Percentiles rank a stretch among this genome's conserved stretches.
Evolutionary conservation across 2,329 filamentous ascomycete genomes (phyloP).

Genomic region (Aurifilum marmelostoma): DNA sequence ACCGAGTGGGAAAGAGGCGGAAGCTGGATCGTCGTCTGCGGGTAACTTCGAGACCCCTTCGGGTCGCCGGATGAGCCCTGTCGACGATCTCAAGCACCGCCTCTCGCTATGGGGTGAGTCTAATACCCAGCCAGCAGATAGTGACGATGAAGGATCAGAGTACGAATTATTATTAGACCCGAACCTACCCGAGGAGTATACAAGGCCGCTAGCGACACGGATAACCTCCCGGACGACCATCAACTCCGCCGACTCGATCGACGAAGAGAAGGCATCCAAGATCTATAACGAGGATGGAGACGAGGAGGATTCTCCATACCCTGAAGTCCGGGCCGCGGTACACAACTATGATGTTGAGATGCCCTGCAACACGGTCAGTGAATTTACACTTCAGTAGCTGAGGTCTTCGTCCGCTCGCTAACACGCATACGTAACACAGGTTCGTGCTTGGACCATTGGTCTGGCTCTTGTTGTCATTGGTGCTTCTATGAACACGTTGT

Average conservation of each 20-base stretch:
- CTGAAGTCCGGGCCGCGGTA: constrained; percentile 67
- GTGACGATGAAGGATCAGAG: constrained; percentile 54
- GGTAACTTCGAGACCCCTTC: constrained; percentile 26
- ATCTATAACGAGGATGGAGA: constrained; percentile 41
- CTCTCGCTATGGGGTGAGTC: constrained; percentile 48
- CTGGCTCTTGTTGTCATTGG: constrained; percentile 58
- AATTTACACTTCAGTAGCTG: too few relatives aligned
- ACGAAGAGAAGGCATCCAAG: constrained; percentile 32
- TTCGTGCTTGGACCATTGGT: constrained; percentile 63
- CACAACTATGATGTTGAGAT: constrained; percentile 67
- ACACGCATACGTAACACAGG: background rate
- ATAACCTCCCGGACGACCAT: constrained; percentile 26
- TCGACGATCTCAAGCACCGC: constrained; percentile 42
- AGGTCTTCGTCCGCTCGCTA: background rate
- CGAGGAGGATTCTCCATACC: constrained; percentile 64
- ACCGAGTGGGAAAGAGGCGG: constrained; percentile 38
- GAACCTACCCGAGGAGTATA: constrained; percentile 50
- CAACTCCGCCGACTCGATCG: constrained; percentile 29
- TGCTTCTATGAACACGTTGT: constrained; percentile 65
- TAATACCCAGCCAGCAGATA: constrained; percentile 40
- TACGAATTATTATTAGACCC: constrained; percentile 61
- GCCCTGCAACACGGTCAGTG: constrained; percentile 66
- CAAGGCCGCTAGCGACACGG: constrained; percentile 37
- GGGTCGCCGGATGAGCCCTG: constrained; percentile 32
- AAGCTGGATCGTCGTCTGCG: constrained; percentile 28